phyloP scores from a whole-genome alignment of 192 early-diverging fungal genomes.

The Mortierella antarctica region DNA sequence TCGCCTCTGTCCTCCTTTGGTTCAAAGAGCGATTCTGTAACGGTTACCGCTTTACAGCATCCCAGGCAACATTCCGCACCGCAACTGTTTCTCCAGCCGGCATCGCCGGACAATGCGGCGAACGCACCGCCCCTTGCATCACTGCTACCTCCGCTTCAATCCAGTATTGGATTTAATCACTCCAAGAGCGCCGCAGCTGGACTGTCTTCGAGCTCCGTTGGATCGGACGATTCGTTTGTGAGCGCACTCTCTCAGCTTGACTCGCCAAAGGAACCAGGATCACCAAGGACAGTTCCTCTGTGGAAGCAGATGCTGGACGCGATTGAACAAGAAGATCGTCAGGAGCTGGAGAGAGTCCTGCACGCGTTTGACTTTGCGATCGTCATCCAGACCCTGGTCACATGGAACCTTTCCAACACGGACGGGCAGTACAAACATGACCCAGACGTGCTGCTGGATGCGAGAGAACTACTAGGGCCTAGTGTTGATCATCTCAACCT shows the following conservation, averaged over 20 bases:
- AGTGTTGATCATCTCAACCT: slow-evolving; percentile 67
- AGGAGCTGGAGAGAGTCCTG: slow-evolving; percentile 29
- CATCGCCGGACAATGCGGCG: slow-evolving; percentile 7
- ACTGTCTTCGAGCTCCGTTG: slow-evolving; percentile 23
- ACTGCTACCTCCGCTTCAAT: neutral
- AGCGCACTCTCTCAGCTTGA: slow-evolving; percentile 47
- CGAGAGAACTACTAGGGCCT: slow-evolving; percentile 66
- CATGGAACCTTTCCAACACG: slow-evolving; percentile 56
- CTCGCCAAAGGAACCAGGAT: slow-evolving; percentile 45
- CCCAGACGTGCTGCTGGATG: slow-evolving; percentile 67
- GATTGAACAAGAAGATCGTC: slow-evolving; percentile 43
- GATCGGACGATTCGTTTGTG: slow-evolving; percentile 43
- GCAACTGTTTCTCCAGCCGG: slow-evolving; percentile 16
- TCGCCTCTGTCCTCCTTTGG: too few species aligned
- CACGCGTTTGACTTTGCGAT: slow-evolving; percentile 52
- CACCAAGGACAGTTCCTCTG: slow-evolving; percentile 26
- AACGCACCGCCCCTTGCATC: neutral
- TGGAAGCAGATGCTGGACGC: slow-evolving; percentile 51
- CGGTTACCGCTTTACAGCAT: slow-evolving; percentile 2
- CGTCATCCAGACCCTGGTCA: slow-evolving; percentile 46
- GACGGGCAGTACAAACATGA: slow-evolving; percentile 68
- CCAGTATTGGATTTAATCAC: slow-evolving; percentile 3
- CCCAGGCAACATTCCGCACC: slow-evolving; percentile 34
- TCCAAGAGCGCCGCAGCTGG: slow-evolving; percentile 20
- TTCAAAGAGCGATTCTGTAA: too few species aligned